These are phyloP conservation scores for Paramecium primaurelia DNA, from an alignment of 73 alveolate species.

Conservation along the genomic window DNA sequence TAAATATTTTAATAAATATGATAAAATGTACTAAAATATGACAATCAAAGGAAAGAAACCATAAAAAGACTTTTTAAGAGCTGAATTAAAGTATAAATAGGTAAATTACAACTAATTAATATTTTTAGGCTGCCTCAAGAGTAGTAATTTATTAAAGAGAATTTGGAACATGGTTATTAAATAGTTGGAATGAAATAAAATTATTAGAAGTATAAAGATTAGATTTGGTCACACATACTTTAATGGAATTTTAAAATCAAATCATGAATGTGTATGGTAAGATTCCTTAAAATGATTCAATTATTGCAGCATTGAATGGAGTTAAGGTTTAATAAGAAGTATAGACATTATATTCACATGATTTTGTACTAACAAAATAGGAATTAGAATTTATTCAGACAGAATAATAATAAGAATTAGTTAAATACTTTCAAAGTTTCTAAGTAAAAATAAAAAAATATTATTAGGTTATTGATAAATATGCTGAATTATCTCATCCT, in stretches of 20 bases:
- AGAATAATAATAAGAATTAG: not conserved
- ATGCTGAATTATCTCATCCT: conserved; percentile 46
- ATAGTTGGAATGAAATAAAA: conserved; percentile 10
- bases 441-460: not conserved
- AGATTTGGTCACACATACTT: conserved; percentile 10
- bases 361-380: not conserved
- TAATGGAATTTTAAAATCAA: not conserved
- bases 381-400: conserved; percentile 6
- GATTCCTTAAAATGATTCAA: not conserved
- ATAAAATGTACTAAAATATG: conserved; percentile 21
- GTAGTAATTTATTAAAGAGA: not conserved
- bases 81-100: conserved; percentile 30
- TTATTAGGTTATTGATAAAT: not conserved
- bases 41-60: not conserved
- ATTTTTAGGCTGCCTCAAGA: not conserved
- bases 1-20: conserved; percentile 11
- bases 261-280: conserved; percentile 6
- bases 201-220: not conserved
- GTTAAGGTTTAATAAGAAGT: not conserved
- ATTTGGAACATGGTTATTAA: conserved; percentile 18
- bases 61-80: conserved; percentile 14
- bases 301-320: not conserved
- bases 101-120: not conserved
- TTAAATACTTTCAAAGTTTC: not conserved
- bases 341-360: not conserved